Conservation (phyloP, 495 filamentous ascomycete species). For the Penicillium robsamsonii region DNA sequence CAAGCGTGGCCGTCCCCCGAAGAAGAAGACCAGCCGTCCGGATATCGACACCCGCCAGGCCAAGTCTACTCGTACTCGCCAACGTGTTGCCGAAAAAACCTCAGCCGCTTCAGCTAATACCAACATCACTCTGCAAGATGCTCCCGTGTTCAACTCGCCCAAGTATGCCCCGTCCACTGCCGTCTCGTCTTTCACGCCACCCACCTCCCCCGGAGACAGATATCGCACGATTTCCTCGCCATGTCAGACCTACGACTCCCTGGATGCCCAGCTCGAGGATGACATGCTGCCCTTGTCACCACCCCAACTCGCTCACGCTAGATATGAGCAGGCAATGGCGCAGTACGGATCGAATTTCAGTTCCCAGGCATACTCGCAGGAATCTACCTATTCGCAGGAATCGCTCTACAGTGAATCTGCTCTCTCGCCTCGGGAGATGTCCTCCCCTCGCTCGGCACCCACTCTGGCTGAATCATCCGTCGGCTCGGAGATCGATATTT, state of each 20-base stretch:
- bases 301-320: conserved; percentile 25
- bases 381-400: conserved; percentile 27
- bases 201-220: conserved; percentile 44
- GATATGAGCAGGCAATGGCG: conserved; percentile 29
- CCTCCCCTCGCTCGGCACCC: conserved; percentile 41
- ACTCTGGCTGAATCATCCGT: conserved; percentile 40
- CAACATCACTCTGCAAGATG: conserved; percentile 23
- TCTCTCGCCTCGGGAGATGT: conserved; percentile 33
- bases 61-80: conserved; percentile 55
- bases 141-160: conserved; percentile 38
- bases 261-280: conserved; percentile 43
- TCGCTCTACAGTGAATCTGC: conserved; percentile 35
- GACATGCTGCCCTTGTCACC: conserved; percentile 39
- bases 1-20: conserved; percentile 62
- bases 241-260: conserved; percentile 46
- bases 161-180: conserved; percentile 43
- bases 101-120: conserved; percentile 31
- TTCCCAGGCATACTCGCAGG: conserved; percentile 28
- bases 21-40: conserved; percentile 60
- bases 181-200: conserved; percentile 48
- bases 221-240: conserved; percentile 46
- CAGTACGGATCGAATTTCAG: conserved; percentile 22
- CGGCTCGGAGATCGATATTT: conserved; percentile 47
- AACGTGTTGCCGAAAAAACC: conserved; percentile 43
- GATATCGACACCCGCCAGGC: conserved; percentile 65